Conservation (phyloP, 345 rosid genomes). For the Eucalyptus shirleyi region DNA sequence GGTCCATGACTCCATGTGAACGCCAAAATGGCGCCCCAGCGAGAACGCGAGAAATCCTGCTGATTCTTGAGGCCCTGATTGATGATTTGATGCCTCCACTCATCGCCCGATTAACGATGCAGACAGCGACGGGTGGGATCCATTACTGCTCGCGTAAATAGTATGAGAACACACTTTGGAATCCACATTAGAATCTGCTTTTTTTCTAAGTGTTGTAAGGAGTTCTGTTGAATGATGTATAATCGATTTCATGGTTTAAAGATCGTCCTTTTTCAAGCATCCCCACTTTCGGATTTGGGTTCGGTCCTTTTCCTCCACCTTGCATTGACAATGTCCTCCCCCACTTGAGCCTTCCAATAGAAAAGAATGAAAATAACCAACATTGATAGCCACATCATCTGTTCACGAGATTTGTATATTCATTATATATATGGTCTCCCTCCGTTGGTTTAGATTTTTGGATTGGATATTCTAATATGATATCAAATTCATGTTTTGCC, state of each 20-base stretch:
- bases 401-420: accelerated
- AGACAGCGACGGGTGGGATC: background rate
- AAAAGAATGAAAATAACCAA: background rate
- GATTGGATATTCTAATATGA: background rate
- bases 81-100: background rate
- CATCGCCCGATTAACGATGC: background rate
- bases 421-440: background rate
- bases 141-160: background rate
- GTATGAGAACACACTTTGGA: background rate
- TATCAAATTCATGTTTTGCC: accelerated
- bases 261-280: background rate
- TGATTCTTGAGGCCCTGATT: background rate
- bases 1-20: background rate
- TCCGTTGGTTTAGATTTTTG: background rate
- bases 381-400: background rate
- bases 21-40: background rate
- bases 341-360: background rate
- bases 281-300: background rate
- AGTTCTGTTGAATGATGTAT: background rate
- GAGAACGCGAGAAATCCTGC: background rate
- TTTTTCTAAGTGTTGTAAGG: background rate
- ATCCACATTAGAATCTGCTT: background rate
- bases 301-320: background rate
- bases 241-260: background rate
- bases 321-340: background rate